Evolutionary conservation across 352 stramenopile species (phyloP), one percentile per base, ranked within the genome.

Genomic region (Globisporangium carolinianum): DNA sequence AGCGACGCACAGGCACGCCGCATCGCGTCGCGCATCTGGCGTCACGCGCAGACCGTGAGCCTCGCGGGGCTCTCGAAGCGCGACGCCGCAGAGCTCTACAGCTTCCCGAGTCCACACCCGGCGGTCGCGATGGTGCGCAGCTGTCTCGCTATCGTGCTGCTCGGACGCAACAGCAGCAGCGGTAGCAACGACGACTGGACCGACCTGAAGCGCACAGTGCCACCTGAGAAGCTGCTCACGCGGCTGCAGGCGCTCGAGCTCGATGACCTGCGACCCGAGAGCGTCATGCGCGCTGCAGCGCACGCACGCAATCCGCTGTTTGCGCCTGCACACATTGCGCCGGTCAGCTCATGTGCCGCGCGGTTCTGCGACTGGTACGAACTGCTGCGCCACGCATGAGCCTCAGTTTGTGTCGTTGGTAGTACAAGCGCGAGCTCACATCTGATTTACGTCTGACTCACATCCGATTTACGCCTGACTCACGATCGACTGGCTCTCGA

Each of bases 311-410:
- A 95, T 57, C 67, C 76, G 4, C 65, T 91, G 1, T 95, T 94
- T 54, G 68, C 73, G 8, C 68, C 81, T 2, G 56, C 55, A 2
- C 70, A 87, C 42, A 84, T 97, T 15, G 69, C 61, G 0, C 78
- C 86, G 6, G 86, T 97, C 56, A 96, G 86, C 64, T 83, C 74
- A 6, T 93, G 87, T 42, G 89, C 91, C 0, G 87, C 85, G 1
- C 80, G 83, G 36, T 91, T 97, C 50, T 97, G 91, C 57, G 87
- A 92, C n/a, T 97, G 89, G 83, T 86, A 65, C n/a, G 57, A 4
- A 32, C 24, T 32, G 24, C 24, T 32, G 24, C 24, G 24, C 24
- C 2, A 32, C 24, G 24, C 24, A 32, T 32, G 24, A 32, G 24
- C 24, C 3, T 2, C 24, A 32, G 24, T 32, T 32, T 32, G 24